Base-by-base conservation (phyloP, 2,329 filamentous ascomycete genomes). In the Penicillium rolfsii region DNA sequence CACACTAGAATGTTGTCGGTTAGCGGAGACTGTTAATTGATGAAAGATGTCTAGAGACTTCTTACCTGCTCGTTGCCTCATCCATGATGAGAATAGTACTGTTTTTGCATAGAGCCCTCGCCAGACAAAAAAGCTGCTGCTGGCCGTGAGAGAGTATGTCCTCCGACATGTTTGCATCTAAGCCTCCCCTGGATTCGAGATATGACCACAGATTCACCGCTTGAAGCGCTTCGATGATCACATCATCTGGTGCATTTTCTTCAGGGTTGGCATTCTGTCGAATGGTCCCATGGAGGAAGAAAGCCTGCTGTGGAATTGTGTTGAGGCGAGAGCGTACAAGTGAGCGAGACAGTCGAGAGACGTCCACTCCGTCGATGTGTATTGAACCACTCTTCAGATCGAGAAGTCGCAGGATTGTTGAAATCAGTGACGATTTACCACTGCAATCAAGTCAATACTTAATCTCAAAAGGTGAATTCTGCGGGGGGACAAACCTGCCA, bases 71-170 rank as follows among this genome's bases (percentile, higher is more conserved):
- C 7, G 67, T 69, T 1, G 65, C 64, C 43, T 71, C 69, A 43
- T 70, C 67, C 45, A 71, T 62, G 28, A 70, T 63, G 3, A 70
- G 33, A 40, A 76, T 65, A 11, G 61, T 65, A 40, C 69, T 68
- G 6, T 64, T 57, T 28, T 80, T 71, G 5, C 87, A 67, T 8
- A 87, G 74, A 0, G 84, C 86, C 0, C 85, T 71, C 0, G 82
- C 85, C 0, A 89, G 77, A 55, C 80, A 84, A 57, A 89, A 85
- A 0, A 89, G 75, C 67, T 88, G 86, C 33, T 80, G 79, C 70
- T 88, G 85, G 0, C 87, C 86, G 22, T 80, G 16, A 81, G 75
- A 55, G 72, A 75, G 11, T 77, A 66, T 40, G 76, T 6, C 76
- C 64, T 43, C 73, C 69, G 69, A 85, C 77, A 1, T 61, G 3